Base-by-base conservation (phyloP, 768 basidiomycete species). In the Pleurotus ostreatus region DNA sequence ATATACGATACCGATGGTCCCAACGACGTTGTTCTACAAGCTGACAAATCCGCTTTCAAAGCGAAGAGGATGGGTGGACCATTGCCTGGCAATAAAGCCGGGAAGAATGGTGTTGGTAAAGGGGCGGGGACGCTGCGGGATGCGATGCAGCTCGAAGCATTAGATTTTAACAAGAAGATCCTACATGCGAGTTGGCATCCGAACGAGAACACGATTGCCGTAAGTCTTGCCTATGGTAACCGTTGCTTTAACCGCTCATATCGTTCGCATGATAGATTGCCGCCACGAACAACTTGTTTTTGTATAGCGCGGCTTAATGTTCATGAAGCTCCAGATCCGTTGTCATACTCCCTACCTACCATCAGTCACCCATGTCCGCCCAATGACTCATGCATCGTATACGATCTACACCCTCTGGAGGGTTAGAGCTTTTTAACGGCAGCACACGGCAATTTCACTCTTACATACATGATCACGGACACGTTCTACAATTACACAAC, bases 31-130 rank as follows among this genome's bases (percentile, higher is more conserved):
- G 92, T 98, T 11, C 74, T 99, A 55, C 97, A 98, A 72, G 97
- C 97, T 1, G 97, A 99, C 78, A 99, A 99, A 72, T 95, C 94
- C 13, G 95, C 96, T 5, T 99, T 99, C 79, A 98, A 98, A 72
- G 93, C 92, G 48, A 99, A 98, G 87, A 99, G 98, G 81, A 91
- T 97, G 55, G 94, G 95, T 11, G 94, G 90, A 2, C 86, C 88
- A 7, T 66, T 87, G 55, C 83, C 84, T n/a, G 85, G 83, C 39
- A 84, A 80, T 65, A 89, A 89, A 70, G 75, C 80, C 46, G 66
- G 80, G 64, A 88, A 89, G 83, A 86, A 94, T 70, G 93, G 94
- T 11, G 76, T 82, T 34, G 51, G 51, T 15, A 39, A 39, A 41
- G 84, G 90, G 65, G 78, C 80, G 39, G 82, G 84, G 49, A 81